Percentiles rank a stretch among this genome's conserved stretches.
Evolutionary conservation across 140 eudicot genomes (phyloP).

Genomic region (Stevia rebaudiana): DNA sequence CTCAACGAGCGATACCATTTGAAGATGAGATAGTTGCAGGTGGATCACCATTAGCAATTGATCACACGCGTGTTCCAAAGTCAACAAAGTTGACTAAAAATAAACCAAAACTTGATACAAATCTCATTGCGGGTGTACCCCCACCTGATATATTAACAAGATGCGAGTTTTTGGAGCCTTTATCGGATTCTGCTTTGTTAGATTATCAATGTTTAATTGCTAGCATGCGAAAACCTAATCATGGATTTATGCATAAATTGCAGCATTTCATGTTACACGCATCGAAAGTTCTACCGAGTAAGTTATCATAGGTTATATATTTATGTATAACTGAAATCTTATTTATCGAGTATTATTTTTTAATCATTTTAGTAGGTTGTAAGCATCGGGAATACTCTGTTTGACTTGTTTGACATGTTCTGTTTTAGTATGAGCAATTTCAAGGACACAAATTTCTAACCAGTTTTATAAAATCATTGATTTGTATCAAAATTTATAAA

Average conservation of each 20-base stretch:
- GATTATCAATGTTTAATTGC: slow-evolving; percentile 62
- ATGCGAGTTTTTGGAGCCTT: slow-evolving; percentile 86
- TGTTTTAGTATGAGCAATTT: not conserved
- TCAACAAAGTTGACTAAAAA: slow-evolving; percentile 29
- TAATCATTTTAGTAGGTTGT: not conserved
- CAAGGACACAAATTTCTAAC: too few relatives aligned
- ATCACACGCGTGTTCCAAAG: slow-evolving; percentile 16
- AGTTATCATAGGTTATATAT: slow-evolving; percentile 5
- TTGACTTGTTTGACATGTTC: not conserved
- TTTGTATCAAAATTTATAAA: too few relatives aligned
- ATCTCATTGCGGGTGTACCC: slow-evolving; percentile 64
- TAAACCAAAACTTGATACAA: slow-evolving; percentile 72
- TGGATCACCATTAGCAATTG: slow-evolving; percentile 71
- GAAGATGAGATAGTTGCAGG: slow-evolving; percentile 68
- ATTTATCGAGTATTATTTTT: not conserved
- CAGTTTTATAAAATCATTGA: too few relatives aligned
- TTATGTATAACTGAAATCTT: not conserved
- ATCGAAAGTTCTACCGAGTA: slow-evolving; percentile 15
- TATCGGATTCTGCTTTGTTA: slow-evolving; percentile 56
- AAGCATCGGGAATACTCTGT: not conserved
- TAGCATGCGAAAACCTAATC: slow-evolving; percentile 37
- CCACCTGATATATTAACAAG: slow-evolving; percentile 60
- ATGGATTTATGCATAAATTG: slow-evolving; percentile 23
- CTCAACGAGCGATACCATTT: slow-evolving; percentile 65
- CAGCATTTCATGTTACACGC: slow-evolving; percentile 19